Evolutionary conservation across 805 yeast species (phyloP).

Genomic region (Gaillardinia entomophila): DNA sequence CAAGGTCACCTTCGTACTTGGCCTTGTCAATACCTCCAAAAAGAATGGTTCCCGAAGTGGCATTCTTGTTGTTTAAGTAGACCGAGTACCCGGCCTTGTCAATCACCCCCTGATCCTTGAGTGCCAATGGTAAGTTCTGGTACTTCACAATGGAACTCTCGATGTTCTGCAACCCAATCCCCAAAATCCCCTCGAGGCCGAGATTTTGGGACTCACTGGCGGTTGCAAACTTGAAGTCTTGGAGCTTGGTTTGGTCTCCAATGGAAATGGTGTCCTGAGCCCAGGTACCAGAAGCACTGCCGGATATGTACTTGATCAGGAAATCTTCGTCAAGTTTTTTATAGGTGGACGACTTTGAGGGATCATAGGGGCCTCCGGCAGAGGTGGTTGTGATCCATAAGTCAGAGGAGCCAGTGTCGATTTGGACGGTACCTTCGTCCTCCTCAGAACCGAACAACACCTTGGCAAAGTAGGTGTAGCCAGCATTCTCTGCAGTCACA

Average conservation of each 20-base stretch:
- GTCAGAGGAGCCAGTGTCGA: not conserved
- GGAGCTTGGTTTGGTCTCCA: no score
- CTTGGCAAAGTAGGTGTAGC: no score
- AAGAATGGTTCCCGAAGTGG: constrained; percentile 8
- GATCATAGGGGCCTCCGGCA: not conserved
- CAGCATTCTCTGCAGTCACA: no score
- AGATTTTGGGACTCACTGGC: no score
- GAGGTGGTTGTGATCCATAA: not conserved
- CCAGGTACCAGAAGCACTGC: not conserved
- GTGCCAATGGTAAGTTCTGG: constrained; percentile 1
- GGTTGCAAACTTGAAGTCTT: no score
- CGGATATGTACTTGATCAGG: not conserved
- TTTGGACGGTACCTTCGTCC: not conserved
- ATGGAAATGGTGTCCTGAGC: no score
- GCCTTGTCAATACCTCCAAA: constrained; percentile 16
- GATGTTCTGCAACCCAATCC: no score
- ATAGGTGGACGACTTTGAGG: not conserved
- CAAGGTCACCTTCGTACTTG: constrained; percentile 7
- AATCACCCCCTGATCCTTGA: constrained; percentile 3
- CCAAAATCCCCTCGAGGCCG: no score
- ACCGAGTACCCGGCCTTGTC: constrained; percentile 7
- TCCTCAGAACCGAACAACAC: no score
- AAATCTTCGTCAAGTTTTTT: not conserved
- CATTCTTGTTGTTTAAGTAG: constrained; percentile 6
- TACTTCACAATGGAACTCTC: not conserved